Evolutionary conservation across 495 filamentous ascomycete genomes (phyloP).

Genomic region (Schizothecium vesticola): DNA sequence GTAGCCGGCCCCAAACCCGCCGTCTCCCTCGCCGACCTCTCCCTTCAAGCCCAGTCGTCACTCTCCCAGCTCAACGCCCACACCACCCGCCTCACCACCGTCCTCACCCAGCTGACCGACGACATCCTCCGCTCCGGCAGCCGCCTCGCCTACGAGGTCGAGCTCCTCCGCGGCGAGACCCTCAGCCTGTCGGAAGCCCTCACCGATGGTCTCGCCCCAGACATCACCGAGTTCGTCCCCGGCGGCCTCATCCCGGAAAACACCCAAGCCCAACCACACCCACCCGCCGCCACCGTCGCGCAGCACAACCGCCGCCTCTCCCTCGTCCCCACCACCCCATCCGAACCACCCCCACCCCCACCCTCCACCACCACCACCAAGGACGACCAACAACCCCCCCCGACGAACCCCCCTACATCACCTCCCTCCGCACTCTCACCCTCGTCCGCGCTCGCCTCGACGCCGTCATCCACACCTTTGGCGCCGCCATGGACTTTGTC

Average conservation of each 20-base stretch:
- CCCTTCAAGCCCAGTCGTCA: constrained; percentile 73
- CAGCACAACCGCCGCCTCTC: constrained; percentile 29
- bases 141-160: constrained; percentile 89
- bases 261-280: constrained; percentile 5
- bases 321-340: constrained; percentile 2
- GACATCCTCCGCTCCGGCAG: constrained; percentile 85
- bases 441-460: constrained; percentile 78
- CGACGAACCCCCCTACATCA: constrained; percentile 67
- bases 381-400: not conserved
- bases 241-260: constrained; percentile 35
- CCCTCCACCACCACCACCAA: constrained; percentile 11
- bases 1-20: constrained; percentile 25
- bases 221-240: constrained; percentile 65
- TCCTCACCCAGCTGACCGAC: constrained; percentile 82
- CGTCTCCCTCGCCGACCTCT: constrained; percentile 69
- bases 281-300: constrained; percentile 1
- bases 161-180: constrained; percentile 83
- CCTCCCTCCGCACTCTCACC: constrained; percentile 72
- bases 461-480: constrained; percentile 80
- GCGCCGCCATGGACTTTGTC: constrained; percentile 88
- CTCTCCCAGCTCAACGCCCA: constrained; percentile 85
- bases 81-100: constrained; percentile 74
- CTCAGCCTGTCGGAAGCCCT: constrained; percentile 70
- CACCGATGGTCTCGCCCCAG: constrained; percentile 60
- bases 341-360: constrained; percentile 5